phyloP scores from a whole-genome alignment of 1,139 yeast genomes.

The Taiozyma onychis region DNA sequence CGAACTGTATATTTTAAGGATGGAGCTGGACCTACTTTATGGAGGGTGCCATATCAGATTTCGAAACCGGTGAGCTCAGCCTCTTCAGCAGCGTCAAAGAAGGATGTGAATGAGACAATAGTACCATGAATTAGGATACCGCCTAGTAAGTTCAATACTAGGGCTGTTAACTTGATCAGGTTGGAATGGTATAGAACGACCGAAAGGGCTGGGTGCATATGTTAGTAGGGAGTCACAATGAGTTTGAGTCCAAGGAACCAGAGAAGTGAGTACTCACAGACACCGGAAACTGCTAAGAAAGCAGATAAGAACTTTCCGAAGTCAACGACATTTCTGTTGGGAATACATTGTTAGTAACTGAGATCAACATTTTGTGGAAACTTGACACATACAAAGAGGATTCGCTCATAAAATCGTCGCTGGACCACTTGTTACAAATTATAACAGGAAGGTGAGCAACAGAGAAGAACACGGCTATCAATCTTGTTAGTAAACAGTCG shows the following conservation, averaged over 20 bases:
- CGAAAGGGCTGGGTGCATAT: conserved; percentile 34
- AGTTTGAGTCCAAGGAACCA: neutral
- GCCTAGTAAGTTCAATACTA: conserved; percentile 59
- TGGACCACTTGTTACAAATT: conserved; percentile 36
- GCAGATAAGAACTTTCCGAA: conserved; percentile 67
- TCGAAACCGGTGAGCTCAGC: conserved; percentile 20
- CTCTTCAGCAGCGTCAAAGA: conserved; percentile 60
- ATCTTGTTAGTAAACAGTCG: conserved; percentile 2
- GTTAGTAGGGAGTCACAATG: neutral
- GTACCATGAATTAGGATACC: conserved; percentile 70
- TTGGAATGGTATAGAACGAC: conserved; percentile 59
- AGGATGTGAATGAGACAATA: conserved; percentile 64
- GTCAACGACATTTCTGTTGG: conserved; percentile 40
- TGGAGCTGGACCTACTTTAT: no score
- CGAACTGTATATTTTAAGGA: neutral
- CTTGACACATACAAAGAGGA: conserved; percentile 28
- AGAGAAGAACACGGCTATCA: conserved; percentile 36
- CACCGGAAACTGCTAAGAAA: conserved; percentile 57
- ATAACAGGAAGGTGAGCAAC: conserved; percentile 70
- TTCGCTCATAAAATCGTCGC: conserved; percentile 45
- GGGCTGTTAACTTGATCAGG: conserved; percentile 53
- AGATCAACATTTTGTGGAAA: neutral
- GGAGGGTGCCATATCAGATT: conserved; percentile 6
- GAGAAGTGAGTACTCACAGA: conserved; percentile 22
- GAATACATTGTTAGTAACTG: conserved; percentile 5